These are phyloP conservation scores for Pyrenochaeta sp. DNA, from an alignment of 2,329 filamentous ascomycete species.

Conservation along the genomic window DNA sequence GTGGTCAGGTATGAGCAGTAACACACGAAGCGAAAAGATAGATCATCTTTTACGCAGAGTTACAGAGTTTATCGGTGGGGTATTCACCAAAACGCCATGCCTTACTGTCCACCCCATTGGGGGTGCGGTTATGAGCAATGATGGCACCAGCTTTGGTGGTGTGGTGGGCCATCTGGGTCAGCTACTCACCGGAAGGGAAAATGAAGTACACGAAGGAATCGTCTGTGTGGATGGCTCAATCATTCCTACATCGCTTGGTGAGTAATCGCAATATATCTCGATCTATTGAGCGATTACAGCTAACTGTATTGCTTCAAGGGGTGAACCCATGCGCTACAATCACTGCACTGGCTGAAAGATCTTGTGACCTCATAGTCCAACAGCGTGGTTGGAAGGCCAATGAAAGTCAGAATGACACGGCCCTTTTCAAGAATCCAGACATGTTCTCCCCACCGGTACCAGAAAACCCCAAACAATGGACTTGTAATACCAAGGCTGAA, in stretches of 20 bases:
- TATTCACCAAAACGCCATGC: conserved; percentile 67
- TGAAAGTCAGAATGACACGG: conserved; percentile 25
- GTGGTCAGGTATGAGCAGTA: conserved; percentile 67
- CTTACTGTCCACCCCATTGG: conserved; percentile 74
- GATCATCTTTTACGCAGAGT: conserved; percentile 63
- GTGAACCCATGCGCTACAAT: conserved; percentile 76
- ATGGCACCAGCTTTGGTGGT: conserved; percentile 65
- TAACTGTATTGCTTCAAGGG: conserved; percentile 5
- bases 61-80: conserved; percentile 67
- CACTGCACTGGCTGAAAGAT: conserved; percentile 71
- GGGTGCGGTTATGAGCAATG: conserved; percentile 69
- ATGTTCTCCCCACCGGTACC: too few species aligned
- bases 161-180: conserved; percentile 70
- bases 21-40: conserved; percentile 63
- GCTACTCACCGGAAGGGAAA: conserved; percentile 63
- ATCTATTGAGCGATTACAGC: too few species aligned
- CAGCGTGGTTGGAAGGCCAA: conserved; percentile 51
- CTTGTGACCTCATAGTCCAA: conserved; percentile 55
- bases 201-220: conserved; percentile 64
- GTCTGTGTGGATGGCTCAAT: conserved; percentile 69
- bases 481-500: too few species aligned
- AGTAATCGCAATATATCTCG: not conserved
- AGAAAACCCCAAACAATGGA: too few species aligned
- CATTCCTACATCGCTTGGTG: conserved; percentile 67
- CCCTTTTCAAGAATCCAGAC: too few species aligned